Conservation (phyloP, 2,329 filamentous ascomycete genomes). For the Alternaria ventricosa region DNA sequence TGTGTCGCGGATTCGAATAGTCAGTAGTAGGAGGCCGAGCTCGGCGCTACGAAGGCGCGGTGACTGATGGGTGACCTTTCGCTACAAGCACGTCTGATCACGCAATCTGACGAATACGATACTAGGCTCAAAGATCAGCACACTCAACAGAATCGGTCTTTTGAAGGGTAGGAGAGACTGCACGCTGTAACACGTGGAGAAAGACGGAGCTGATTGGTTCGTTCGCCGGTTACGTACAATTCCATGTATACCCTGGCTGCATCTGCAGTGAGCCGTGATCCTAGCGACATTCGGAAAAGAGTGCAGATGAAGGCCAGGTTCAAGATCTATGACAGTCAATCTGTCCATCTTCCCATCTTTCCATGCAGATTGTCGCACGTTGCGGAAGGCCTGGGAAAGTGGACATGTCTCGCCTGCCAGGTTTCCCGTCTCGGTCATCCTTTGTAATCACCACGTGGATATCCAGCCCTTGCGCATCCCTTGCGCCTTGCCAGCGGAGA, state of each 20-base stretch:
- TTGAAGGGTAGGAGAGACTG: not conserved
- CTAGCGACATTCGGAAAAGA: not conserved
- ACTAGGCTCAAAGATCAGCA: not conserved
- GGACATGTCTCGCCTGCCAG: not conserved
- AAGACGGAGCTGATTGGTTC: not conserved
- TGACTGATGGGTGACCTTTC: constrained; percentile 25
- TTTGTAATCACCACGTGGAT: not conserved
- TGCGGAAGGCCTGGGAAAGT: not conserved
- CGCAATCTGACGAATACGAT: constrained; percentile 29
- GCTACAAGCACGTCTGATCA: constrained; percentile 43
- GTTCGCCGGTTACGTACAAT: not conserved
- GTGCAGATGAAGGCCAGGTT: not conserved
- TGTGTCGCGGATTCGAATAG: not conserved
- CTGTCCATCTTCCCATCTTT: too few species aligned
- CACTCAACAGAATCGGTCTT: not conserved
- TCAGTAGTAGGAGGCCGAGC: not conserved
- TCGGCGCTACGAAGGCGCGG: constrained; percentile 4
- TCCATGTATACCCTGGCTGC: not conserved
- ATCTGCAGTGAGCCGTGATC: not conserved
- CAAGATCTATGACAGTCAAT: not conserved
- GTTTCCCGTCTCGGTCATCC: not conserved
- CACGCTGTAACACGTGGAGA: not conserved
- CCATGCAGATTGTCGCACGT: not conserved
- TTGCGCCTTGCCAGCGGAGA: not conserved
- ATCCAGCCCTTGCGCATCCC: not conserved